Percentiles rank a stretch among this genome's conserved stretches.
These are phyloP conservation scores for Wallacemonas sp. DNA, from an alignment of 208 protist genomes.

Conservation along the genomic window DNA sequence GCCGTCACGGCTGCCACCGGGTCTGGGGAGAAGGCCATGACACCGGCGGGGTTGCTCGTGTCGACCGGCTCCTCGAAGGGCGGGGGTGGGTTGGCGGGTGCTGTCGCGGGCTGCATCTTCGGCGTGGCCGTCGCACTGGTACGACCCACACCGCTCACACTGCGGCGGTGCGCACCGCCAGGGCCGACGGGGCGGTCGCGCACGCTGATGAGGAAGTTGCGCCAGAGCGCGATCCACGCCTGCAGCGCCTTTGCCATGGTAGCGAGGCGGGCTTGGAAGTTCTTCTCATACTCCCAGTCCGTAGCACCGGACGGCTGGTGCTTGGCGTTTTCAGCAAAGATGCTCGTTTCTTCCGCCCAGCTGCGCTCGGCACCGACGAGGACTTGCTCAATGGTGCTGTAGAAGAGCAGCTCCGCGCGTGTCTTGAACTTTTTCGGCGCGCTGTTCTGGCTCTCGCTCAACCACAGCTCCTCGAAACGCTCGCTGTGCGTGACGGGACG, in stretches of 20 bases:
- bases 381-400: conserved; percentile 55
- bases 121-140: conserved; percentile 5
- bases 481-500: conserved; percentile 53
- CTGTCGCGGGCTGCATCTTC: conserved; percentile 1
- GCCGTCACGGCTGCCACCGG: conserved; percentile 19
- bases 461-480: conserved; percentile 82
- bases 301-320: not conserved
- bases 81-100: not conserved
- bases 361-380: conserved; percentile 50
- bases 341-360: conserved; percentile 29
- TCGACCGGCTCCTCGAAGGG: not conserved
- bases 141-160: conserved; percentile 17
- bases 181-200: conserved; percentile 27
- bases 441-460: conserved; percentile 24
- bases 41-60: not conserved
- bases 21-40: conserved; percentile 6
- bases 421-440: conserved; percentile 71
- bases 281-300: not conserved
- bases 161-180: conserved; percentile 15
- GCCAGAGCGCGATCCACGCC: conserved; percentile 55
- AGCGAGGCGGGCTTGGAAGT: conserved; percentile 7
- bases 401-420: conserved; percentile 75
- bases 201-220: conserved; percentile 42
- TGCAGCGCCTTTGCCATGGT: conserved; percentile 26
- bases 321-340: not conserved